phyloP scores from a whole-genome alignment of 176 grass and related monocot genomes.

The Alloteropsis semialata region DNA sequence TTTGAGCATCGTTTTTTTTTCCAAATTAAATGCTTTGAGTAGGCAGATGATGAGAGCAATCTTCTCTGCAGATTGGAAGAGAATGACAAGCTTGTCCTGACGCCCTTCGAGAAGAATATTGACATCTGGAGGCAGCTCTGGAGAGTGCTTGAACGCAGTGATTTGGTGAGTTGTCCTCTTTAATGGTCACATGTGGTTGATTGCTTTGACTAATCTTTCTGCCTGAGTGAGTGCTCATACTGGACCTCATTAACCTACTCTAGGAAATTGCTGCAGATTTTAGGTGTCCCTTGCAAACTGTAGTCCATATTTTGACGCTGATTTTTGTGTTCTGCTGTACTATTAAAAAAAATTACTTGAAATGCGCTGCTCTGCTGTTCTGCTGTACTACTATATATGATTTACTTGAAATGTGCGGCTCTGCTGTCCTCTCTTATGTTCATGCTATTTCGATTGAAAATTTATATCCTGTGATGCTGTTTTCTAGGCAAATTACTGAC shows the following conservation, averaged over 20 bases:
- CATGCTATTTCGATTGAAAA: not conserved
- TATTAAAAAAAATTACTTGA: not conserved
- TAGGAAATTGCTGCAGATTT: not conserved
- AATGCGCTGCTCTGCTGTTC: not conserved
- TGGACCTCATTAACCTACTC: not conserved
- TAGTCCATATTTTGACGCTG: not conserved
- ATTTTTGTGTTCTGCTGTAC: not conserved
- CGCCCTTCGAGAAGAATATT: constrained; percentile 97
- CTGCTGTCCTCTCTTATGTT: not conserved
- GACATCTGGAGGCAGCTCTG: constrained; percentile 99
- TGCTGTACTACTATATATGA: not conserved
- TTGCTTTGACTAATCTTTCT: not conserved
- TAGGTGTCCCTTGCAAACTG: not conserved
- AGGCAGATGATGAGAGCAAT: not conserved
- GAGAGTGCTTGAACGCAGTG: constrained; percentile 93
- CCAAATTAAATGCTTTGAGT: not conserved
- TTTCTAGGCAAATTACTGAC: constrained; percentile 14
- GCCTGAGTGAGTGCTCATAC: not conserved
- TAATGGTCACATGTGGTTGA: not conserved
- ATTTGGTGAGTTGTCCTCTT: constrained; percentile 60
- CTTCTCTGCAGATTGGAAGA: constrained; percentile 67
- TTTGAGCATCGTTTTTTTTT: not conserved
- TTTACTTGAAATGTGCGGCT: not conserved
- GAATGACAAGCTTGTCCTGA: constrained; percentile 86
- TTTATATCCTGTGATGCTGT: not conserved